Evolutionary conservation across 257 asterid genomes (phyloP), one percentile per base, ranked within the genome.

Genomic region (Solanum stenotomum): DNA sequence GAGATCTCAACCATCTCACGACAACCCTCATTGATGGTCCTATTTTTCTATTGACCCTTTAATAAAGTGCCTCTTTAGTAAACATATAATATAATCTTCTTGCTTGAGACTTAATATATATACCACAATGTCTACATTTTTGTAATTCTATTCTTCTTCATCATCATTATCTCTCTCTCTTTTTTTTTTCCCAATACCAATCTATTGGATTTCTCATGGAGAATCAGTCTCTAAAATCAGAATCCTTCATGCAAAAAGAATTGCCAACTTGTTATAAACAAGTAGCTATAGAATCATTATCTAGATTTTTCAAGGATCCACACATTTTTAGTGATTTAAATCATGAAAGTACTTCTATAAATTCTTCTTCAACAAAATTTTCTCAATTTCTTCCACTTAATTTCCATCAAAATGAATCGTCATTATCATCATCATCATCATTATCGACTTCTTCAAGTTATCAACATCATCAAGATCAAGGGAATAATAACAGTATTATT

Each of bases 191-290:
- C 88, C 88, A 84, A 29, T 33, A 88, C 63, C 70, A 49, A 82
- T 81, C 70, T 46, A 44, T 49, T 81, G 42, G 70, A 81, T 81
- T 72, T 87, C 90, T 77, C 38, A 89, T 91, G 91, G 87, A 76
- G 89, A 90, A 90, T 38, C 90, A 70, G 71, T 88, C 89, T 61
- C 89, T 90, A 3, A 85, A 91, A 78, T 70, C 89, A 89, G 89
- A 91, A 90, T 87, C 93, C 89, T 90, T 87, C 81, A 89, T 91
- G 90, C 92, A 90, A 79, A 93, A 90, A 89, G 93, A 92, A 86
- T 70, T 89, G 8, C 87, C 90, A 35, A 89, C 92, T 86, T 76
- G 88, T 85, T 82, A 65, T 20, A 78, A 90, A 37, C 91, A 82
- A 71, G 88, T 75, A 61, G 37, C 88, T 16, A 52, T 81, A 84